Evolutionary conservation across 148 eudicot genomes (phyloP).

Genomic region (Vaccinium myrtillus): DNA sequence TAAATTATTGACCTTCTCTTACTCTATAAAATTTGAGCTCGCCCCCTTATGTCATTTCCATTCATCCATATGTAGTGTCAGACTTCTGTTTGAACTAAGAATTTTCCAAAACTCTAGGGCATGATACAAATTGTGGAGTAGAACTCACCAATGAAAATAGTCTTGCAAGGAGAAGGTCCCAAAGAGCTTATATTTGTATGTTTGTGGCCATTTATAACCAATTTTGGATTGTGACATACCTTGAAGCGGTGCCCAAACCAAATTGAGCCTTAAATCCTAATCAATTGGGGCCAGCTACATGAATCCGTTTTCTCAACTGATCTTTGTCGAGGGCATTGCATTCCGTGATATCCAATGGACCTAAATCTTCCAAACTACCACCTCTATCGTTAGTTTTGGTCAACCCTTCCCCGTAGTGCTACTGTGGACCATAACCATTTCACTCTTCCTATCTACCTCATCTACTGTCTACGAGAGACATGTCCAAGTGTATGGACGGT

Average conservation of each 20-base stretch:
- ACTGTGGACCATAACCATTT: too few species aligned
- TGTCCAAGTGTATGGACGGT: too few species aligned
- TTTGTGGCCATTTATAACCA: not conserved
- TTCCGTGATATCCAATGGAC: too few species aligned
- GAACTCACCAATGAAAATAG: not conserved
- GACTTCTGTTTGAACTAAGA: not conserved
- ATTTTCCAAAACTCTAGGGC: not conserved
- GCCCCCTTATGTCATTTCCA: not conserved
- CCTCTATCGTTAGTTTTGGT: too few species aligned
- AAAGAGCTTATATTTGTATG: not conserved
- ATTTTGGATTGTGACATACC: not conserved
- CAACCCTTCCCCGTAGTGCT: too few species aligned
- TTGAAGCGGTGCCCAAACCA: not conserved
- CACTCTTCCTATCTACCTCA: too few species aligned
- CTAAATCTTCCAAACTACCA: too few species aligned
- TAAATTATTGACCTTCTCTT: not conserved
- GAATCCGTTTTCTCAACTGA: too few species aligned
- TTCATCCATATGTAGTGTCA: not conserved
- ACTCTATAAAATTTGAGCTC: not conserved
- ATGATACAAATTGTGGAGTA: not conserved
- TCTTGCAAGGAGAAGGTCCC: not conserved
- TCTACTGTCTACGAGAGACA: too few species aligned
- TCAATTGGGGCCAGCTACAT: too few species aligned
- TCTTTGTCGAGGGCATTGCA: too few species aligned
- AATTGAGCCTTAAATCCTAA: too few species aligned